Conservation (phyloP, 345 rosid species). For the Litchi chinensis region DNA sequence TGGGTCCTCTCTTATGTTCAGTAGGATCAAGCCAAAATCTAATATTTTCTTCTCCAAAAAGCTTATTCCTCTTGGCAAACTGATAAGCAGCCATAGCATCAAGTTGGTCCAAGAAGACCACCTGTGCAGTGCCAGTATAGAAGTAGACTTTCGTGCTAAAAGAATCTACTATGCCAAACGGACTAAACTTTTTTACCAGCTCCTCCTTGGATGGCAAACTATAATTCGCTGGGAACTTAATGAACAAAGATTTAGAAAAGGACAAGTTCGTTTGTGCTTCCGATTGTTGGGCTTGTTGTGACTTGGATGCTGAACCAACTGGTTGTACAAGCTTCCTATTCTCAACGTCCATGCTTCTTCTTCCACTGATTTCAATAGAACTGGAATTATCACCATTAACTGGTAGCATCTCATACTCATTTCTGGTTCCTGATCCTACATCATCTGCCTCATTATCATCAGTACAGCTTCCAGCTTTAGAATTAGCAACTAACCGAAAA, state of each 20-base stretch:
- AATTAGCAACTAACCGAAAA: neutral
- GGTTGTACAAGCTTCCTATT: neutral
- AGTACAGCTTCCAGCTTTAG: neutral
- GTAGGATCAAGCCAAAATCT: constrained; percentile 30
- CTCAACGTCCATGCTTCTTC: neutral
- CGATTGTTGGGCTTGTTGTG: constrained; percentile 11
- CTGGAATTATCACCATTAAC: neutral
- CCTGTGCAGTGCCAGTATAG: constrained; percentile 27
- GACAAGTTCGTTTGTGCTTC: neutral
- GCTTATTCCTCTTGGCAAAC: constrained; percentile 35
- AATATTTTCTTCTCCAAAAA: constrained; percentile 23
- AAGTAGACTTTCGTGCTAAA: constrained; percentile 26
- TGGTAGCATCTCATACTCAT: neutral
- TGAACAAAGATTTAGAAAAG: constrained; percentile 22
- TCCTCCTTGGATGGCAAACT: constrained; percentile 32
- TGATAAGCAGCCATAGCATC: constrained; percentile 37
- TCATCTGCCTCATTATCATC: neutral
- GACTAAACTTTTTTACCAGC: constrained; percentile 29
- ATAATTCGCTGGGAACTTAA: constrained; percentile 33
- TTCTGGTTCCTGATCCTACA: neutral
- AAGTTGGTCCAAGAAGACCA: constrained; percentile 29
- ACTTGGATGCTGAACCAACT: constrained; percentile 9
- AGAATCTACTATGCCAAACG: constrained; percentile 31
- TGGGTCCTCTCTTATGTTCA: constrained; percentile 17
- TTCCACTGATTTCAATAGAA: neutral